Base-by-base conservation (phyloP, 176 grass and related monocot species). In the Aegilops longissima region DNA sequence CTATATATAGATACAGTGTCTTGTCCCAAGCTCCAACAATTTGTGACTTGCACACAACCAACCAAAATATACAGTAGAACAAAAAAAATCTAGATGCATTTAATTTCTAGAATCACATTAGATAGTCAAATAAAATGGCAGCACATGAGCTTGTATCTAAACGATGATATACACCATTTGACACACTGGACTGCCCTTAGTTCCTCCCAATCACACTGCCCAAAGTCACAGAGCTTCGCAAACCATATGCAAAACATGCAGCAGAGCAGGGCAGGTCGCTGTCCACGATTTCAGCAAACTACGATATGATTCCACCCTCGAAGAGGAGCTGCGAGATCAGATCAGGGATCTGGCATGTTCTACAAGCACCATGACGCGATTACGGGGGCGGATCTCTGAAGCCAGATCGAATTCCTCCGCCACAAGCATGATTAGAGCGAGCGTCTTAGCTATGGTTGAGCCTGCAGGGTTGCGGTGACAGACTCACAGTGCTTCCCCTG, bases 401-500 rank as follows among this genome's bases (percentile, higher is more conserved):
- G 16, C 12, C 47, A 8, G 76, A 31, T 31, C 30, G 30, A 31
- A 51, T 36, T 45, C 56, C 24, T 42, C 59, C 6, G 16, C 12
- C 21, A 16, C 47, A 64, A 24, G 51, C 36, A 80, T 1, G 23
- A 45, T 45, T 24, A 20, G 14, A 45, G 1, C 2, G 23, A 65
- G 3, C 3, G 23, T 8, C 39, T 27, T 35, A 11, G 45, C 3
- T 25, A 8, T 51, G 30, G 31, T 21, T 27, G 27, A 66, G n/a
- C 39, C 47, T 27, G 27, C 14, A 49, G 42, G 62, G 29, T 16
- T 12, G n/a, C 47, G 68, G 58, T 20, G 30, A 31, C 30, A 31
- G 29, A 42, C 87, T 83, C 76, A 91, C 92, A 91, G 44, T 56
- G 80, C 87, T 87, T 85, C 86, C 59, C 84, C 92, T 9, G 86